Base-by-base conservation (phyloP, 2,329 filamentous ascomycete genomes). In the Aspergillus melleus region DNA sequence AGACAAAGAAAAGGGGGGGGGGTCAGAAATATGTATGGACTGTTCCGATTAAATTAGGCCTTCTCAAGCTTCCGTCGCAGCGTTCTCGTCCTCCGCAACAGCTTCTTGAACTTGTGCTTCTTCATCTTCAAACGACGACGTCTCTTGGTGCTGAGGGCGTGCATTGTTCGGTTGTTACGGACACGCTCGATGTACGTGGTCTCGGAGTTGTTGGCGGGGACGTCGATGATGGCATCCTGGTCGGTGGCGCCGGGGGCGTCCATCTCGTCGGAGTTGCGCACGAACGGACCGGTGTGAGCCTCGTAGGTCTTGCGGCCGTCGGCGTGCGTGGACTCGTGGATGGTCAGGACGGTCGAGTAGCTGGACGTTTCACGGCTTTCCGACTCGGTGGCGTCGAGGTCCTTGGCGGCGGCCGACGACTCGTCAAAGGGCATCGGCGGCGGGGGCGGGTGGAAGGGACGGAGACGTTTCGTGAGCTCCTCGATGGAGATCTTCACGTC, bases 21-120 rank as follows among this genome's bases (percentile, higher is more conserved):
- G 58, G 62, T 52, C 39, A 54, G 54, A 60, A 46, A 22, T 24
- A 16, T 22, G 10, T 52, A 46, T 44, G 56, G 59, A 59, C 47
- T 49, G 39, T 39, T 51, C 36, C 30, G 32, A 55, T 70, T 69
- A 77, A 24, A 24, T 24, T 24, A 24, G 55, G 85, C 80, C 72
- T 88, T 85, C 71, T 90, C 91, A 71, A 95, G 82, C 82, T 93
- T 96, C 74, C 92, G 88, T 74, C 94, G 89, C 81, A 92, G 78
- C 75, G 91, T 94, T 76, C 94, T 87, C 72, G 94, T 97, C 78
- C 88, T 86, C 84, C 90, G 91, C 90, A 96, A 92, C 68, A 98
- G 83, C 87, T 99, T 99, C 92, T 97, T 98, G 80, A 96, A 96
- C 88, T 99, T 99, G 86, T 98, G 94, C 87, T 98, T 99, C 90